Conservation (phyloP, 805 yeast species). For the Tetrapisispora taiwanensis region DNA sequence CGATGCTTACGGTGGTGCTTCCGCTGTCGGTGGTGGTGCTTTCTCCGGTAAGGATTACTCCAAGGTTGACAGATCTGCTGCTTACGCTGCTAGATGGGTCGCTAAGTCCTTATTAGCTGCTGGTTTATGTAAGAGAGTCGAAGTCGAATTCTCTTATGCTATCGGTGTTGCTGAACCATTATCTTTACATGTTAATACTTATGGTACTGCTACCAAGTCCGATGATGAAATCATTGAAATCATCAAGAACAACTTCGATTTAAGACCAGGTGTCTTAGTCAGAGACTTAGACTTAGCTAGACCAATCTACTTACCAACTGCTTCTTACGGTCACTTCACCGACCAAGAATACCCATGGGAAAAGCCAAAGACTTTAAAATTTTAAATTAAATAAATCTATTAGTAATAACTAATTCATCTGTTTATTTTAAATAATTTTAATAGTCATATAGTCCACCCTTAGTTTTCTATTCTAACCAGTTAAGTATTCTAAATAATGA, state of each 20-base stretch:
- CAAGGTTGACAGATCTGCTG: constrained; percentile 99
- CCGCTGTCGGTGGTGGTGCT: constrained; percentile 99
- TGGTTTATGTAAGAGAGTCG: constrained; percentile 90
- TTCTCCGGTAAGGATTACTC: constrained; percentile 99
- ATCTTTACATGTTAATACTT: constrained; percentile 93
- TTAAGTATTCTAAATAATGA: constrained; percentile 2
- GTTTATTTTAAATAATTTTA: neutral
- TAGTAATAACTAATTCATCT: too few species aligned
- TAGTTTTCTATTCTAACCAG: neutral
- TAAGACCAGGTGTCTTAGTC: constrained; percentile 99
- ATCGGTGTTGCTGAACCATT: constrained; percentile 99
- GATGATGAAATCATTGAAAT: constrained; percentile 86
- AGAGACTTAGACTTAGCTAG: constrained; percentile 94
- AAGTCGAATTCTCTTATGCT: constrained; percentile 98
- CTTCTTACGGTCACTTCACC: constrained; percentile 99
- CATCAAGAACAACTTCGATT: constrained; percentile 89
- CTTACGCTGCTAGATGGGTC: constrained; percentile 99
- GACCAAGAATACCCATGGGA: constrained; percentile 99
- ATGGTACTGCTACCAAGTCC: constrained; percentile 90
- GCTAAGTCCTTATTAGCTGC: constrained; percentile 96
- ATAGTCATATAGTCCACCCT: neutral
- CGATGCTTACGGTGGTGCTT: constrained; percentile 99
- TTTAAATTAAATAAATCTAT: constrained; percentile 30
- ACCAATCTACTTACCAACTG: constrained; percentile 98
- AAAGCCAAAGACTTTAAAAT: constrained; percentile 73